phyloP scores from a whole-genome alignment of 2,329 filamentous ascomycete genomes.

The Fusarium sp. region DNA sequence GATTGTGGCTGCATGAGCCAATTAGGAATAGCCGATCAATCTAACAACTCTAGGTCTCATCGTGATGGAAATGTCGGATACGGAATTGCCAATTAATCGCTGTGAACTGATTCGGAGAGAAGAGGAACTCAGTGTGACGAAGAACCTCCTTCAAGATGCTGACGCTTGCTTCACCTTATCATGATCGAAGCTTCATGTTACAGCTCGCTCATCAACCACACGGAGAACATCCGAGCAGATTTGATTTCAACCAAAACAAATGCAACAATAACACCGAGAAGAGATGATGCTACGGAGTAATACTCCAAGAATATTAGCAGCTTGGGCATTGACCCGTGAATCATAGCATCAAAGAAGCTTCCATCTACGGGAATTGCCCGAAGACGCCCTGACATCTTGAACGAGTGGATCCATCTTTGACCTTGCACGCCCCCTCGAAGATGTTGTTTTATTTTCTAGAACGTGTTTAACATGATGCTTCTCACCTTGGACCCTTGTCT shows the following conservation, averaged over 20 bases:
- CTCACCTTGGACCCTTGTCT: constrained; percentile 27
- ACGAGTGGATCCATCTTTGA: constrained; percentile 11
- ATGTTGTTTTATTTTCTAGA: constrained; percentile 17
- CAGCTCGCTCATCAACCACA: constrained; percentile 7
- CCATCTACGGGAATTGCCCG: constrained; percentile 38
- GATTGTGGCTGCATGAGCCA: constrained; percentile 35
- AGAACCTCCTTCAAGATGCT: background rate
- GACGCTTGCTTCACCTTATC: background rate
- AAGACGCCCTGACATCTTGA: constrained; percentile 21
- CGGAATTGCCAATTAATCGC: background rate
- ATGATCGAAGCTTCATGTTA: background rate
- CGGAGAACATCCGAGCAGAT: constrained; percentile 25
- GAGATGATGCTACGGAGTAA: background rate
- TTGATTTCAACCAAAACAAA: constrained; percentile 3
- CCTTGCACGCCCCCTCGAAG: constrained; percentile 10
- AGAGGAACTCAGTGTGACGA: background rate
- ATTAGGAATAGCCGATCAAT: constrained; percentile 11
- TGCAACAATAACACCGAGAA: background rate
- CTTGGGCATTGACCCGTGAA: background rate
- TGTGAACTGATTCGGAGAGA: background rate
- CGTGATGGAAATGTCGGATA: constrained; percentile 1
- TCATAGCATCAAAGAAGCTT: background rate
- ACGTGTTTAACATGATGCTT: background rate
- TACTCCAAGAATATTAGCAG: background rate
- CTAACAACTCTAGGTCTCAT: background rate